phyloP scores from a whole-genome alignment of 2,329 filamentous ascomycete species.

The Fusarium staphyleae region DNA sequence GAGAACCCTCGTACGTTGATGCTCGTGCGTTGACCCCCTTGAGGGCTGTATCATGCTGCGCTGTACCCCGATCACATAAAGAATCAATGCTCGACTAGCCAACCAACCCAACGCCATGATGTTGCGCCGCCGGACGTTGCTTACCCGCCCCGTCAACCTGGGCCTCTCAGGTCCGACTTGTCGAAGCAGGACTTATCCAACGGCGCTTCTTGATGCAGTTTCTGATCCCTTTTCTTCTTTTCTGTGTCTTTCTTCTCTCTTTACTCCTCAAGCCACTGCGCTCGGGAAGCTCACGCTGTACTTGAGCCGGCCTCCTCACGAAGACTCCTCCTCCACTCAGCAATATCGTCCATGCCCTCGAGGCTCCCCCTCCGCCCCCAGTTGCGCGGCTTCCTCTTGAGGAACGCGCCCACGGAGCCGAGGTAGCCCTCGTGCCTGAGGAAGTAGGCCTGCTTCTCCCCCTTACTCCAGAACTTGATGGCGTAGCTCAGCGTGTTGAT shows the following conservation, averaged over 20 bases:
- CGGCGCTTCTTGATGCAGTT: constrained; percentile 10
- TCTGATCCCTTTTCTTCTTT: not conserved
- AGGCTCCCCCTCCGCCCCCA: constrained; percentile 88
- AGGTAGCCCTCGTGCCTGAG: constrained; percentile 94
- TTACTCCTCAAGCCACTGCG: not conserved
- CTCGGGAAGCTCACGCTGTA: constrained; percentile 9
- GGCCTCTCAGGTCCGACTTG: not conserved
- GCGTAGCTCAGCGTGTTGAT: constrained; percentile 98
- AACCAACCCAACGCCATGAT: constrained; percentile 28
- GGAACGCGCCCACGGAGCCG: constrained; percentile 90
- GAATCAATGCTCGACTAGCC: constrained; percentile 11
- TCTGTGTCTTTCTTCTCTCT: not conserved
- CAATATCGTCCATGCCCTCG: constrained; percentile 56
- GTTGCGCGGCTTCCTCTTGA: constrained; percentile 87
- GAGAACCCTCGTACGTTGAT: not conserved
- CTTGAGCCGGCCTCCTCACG: constrained; percentile 22
- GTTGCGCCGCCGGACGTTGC: constrained; percentile 15
- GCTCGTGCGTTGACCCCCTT: no score
- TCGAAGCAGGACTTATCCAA: constrained; percentile 2
- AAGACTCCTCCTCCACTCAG: constrained; percentile 41
- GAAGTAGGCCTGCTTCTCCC: constrained; percentile 94
- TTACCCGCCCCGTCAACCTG: constrained; percentile 10
- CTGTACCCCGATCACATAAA: constrained; percentile 18
- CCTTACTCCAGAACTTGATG: constrained; percentile 97
- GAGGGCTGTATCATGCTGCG: constrained; percentile 12